A percentile compares a stretch with the other conserved stretches of the same genome.
Evolutionary conservation across 176 grass and related monocot genomes (phyloP).

Genomic region (Triticum timopheevii): DNA sequence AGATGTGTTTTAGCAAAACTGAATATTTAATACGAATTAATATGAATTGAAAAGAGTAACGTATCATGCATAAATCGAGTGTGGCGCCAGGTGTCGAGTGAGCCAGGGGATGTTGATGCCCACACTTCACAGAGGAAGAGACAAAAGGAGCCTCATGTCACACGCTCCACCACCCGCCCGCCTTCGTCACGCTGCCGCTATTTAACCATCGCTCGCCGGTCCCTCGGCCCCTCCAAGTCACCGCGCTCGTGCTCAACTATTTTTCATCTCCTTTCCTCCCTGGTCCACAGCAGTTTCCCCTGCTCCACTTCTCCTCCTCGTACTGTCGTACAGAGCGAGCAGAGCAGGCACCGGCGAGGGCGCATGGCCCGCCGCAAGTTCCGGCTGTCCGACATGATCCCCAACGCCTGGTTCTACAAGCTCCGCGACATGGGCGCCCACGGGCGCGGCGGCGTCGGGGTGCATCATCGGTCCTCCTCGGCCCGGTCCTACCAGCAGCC

Average conservation of each 20-base stretch:
- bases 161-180: slow-evolving; percentile 12
- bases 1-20: no score
- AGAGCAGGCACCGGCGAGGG: background rate
- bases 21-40: no score
- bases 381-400: slow-evolving; percentile 81
- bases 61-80: background rate
- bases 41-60: no score
- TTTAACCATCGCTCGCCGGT: slow-evolving; percentile 36
- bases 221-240: background rate
- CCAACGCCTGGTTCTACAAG: slow-evolving; percentile 96
- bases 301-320: slow-evolving; percentile 33
- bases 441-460: background rate
- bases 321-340: background rate
- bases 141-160: slow-evolving; percentile 7
- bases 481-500: background rate
- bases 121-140: background rate
- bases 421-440: slow-evolving; percentile 64
- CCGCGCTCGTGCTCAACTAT: background rate
- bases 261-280: background rate
- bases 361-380: slow-evolving; percentile 78
- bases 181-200: slow-evolving; percentile 21
- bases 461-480: background rate
- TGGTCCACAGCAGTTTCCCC: slow-evolving; percentile 20
- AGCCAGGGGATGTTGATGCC: background rate
- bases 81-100: background rate